Evolutionary conservation across 1,284 basidiomycete genomes (phyloP), one percentile per base, ranked within the genome.

Genomic region (Ganoderma boninense): DNA sequence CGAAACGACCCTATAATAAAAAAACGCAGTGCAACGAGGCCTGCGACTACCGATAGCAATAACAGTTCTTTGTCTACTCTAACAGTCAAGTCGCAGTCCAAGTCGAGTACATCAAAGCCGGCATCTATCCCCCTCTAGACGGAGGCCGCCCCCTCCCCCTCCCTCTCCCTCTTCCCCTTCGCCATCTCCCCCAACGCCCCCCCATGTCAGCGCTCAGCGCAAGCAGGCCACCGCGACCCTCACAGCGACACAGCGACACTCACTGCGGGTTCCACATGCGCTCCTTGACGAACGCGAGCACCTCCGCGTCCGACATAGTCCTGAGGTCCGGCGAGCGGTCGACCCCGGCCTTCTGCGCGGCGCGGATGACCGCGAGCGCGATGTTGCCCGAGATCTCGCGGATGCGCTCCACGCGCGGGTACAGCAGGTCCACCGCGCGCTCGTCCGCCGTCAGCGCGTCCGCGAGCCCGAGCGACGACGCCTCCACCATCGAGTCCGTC

Each of bases 401-500:
- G 77, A 97, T 96, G 74, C 95, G 87, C 74, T 92, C 88, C 72
- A 95, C 84, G 66, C 88, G 88, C 64, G 95, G 94, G 80, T 95
- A 96, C 18, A 96, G 80, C 67, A 95, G 84, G 44, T 89, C 92
- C 49, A 82, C 76, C 8, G 82, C 84, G 65, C 82, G 87, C 82
- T 98, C 97, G 61, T 94, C 92, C 18, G 82, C 76, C 5, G 89
- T 95, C 61, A 97, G 86, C 5, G 94, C 89, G 75, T 93, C 85
- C 4, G 94, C 92, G 49, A 98, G 88, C 4, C 94, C 94, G 52
- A 96, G 83, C 14, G 92, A 90, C 32, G 91, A 86, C 16, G 92
- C 89, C 78, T 94, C 92, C n/a, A 95, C 90, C 93, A 96, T 95
- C 73, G 85, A 84, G 79, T 95, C 92, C 13, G 92, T 93, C 42